A percentile compares a stretch with the other conserved stretches of the same genome.
Evolutionary conservation across 495 filamentous ascomycete species (phyloP).

Genomic region (Penicillium nucicola): DNA sequence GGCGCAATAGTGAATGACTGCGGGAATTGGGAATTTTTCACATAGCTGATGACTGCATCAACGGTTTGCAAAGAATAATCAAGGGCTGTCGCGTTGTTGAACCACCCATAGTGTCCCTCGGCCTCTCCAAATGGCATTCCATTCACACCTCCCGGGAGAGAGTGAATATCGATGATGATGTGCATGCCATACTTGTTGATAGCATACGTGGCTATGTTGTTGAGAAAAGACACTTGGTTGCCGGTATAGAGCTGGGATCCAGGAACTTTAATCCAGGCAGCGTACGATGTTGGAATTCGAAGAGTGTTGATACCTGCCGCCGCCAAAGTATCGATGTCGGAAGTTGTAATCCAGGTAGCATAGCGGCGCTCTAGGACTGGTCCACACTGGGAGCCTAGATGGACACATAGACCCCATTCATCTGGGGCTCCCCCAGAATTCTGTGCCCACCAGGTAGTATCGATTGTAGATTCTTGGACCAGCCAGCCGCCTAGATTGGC

Average conservation of each 20-base stretch:
- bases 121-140: slow-evolving; percentile 29
- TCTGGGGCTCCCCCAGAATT: slow-evolving; percentile 20
- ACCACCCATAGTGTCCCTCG: slow-evolving; percentile 28
- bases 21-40: slow-evolving; percentile 21
- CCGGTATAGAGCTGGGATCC: slow-evolving; percentile 32
- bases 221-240: slow-evolving; percentile 23
- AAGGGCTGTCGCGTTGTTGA: slow-evolving; percentile 23
- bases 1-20: slow-evolving; percentile 25
- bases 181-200: slow-evolving; percentile 30
- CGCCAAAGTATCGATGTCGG: slow-evolving; percentile 29
- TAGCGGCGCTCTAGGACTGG: slow-evolving; percentile 28
- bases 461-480: slow-evolving; percentile 31
- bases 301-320: slow-evolving; percentile 18
- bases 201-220: slow-evolving; percentile 25
- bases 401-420: slow-evolving; percentile 30
- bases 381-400: slow-evolving; percentile 21
- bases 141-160: slow-evolving; percentile 29
- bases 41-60: slow-evolving; percentile 22
- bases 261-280: slow-evolving; percentile 24
- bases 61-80: slow-evolving; percentile 24
- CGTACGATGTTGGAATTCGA: slow-evolving; percentile 30
- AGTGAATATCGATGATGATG: slow-evolving; percentile 31
- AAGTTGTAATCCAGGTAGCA: slow-evolving; percentile 26
- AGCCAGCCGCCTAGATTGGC: slow-evolving; percentile 36
- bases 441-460: slow-evolving; percentile 23